Evolutionary conservation across 768 basidiomycete genomes (phyloP).

Genomic region (Clavaria fumosa): DNA sequence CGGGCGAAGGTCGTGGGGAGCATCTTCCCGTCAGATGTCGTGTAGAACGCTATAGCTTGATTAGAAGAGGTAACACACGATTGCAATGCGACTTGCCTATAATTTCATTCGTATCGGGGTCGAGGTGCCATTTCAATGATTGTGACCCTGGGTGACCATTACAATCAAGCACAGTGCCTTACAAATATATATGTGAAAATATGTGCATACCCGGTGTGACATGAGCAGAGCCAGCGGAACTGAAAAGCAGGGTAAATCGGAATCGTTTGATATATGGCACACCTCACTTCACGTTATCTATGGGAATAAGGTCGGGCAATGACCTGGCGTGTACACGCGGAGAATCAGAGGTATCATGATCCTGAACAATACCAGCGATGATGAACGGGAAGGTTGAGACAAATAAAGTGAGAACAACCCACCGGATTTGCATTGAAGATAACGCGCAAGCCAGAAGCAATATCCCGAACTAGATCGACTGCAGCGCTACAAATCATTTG

Average conservation of each 20-base stretch:
- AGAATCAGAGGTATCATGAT: conserved; percentile 22
- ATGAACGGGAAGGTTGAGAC: not conserved
- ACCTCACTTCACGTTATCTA: conserved; percentile 3
- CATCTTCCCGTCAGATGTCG: conserved; percentile 28
- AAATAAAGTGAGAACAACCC: conserved; percentile 16
- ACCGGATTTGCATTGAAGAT: conserved; percentile 16
- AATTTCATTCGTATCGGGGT: conserved; percentile 24
- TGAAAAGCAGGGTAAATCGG: conserved; percentile 19
- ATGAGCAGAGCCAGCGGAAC: conserved; percentile 19
- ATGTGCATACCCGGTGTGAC: conserved; percentile 5
- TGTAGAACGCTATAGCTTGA: conserved; percentile 26
- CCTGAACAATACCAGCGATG: conserved; percentile 14
- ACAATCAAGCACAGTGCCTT: not conserved
- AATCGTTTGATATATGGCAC: not conserved
- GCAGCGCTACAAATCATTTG: conserved; percentile 17
- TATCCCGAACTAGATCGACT: conserved; percentile 16
- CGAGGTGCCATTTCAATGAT: conserved; percentile 32
- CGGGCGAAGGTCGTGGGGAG: conserved; percentile 26
- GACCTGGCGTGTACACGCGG: conserved; percentile 1
- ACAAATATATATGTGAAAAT: not conserved
- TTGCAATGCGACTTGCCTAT: conserved; percentile 17
- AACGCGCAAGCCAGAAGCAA: conserved; percentile 20
- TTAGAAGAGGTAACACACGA: not conserved
- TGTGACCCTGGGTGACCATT: conserved; percentile 16
- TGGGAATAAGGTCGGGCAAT: not conserved